phyloP scores from a whole-genome alignment of 2,329 filamentous ascomycete genomes.

The Cladosporium halotolerans region DNA sequence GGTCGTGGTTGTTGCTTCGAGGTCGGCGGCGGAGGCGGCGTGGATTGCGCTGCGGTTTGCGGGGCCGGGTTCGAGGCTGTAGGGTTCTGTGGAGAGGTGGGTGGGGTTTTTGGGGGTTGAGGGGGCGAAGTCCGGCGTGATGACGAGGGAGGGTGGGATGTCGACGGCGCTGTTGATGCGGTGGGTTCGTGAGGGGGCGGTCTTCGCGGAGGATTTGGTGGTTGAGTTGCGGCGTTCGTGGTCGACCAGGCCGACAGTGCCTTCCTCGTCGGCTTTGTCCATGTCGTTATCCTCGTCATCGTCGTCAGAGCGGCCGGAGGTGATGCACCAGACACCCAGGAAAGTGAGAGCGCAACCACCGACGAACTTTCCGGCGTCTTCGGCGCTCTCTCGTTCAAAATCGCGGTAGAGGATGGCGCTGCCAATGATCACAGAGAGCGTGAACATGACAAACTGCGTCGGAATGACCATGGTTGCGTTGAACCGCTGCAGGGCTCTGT shows the following conservation, averaged over 20 bases:
- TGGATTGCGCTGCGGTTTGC: constrained; percentile 28
- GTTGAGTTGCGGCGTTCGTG: constrained; percentile 26
- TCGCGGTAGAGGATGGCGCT: constrained; percentile 91
- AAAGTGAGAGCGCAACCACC: constrained; percentile 90
- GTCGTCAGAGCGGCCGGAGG: constrained; percentile 67
- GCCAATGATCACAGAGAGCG: constrained; percentile 87
- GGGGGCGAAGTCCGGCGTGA: constrained; percentile 19
- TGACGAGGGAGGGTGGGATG: constrained; percentile 17
- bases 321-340: constrained; percentile 94
- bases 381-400: constrained; percentile 73
- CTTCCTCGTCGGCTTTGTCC: constrained; percentile 29
- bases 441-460: constrained; percentile 95
- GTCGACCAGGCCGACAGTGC: constrained; percentile 37
- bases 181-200: not conserved
- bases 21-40: constrained; percentile 18
- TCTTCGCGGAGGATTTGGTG: not conserved
- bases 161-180: not conserved
- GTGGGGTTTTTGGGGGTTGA: constrained; percentile 19
- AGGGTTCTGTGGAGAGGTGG: not conserved
- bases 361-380: constrained; percentile 76
- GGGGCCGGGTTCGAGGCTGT: constrained; percentile 11
- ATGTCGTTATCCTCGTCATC: constrained; percentile 45
- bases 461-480: constrained; percentile 97
- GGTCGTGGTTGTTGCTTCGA: constrained; percentile 14
- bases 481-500: constrained; percentile 82